Conservation (phyloP, 1,284 basidiomycete genomes). For the Paramarasmius palmivorus region DNA sequence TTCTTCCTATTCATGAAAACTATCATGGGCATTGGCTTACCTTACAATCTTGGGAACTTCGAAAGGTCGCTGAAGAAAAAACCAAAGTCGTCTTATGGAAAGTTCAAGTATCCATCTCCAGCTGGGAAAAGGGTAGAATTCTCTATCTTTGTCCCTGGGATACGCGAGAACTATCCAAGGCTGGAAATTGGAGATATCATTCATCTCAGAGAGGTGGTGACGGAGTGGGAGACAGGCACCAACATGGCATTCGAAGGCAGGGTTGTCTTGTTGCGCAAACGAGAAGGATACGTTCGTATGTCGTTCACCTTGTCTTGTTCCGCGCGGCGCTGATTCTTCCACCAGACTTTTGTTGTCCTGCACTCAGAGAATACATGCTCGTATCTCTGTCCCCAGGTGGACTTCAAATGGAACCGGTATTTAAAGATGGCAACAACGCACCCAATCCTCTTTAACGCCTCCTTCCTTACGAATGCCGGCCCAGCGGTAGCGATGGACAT, state of each 20-base stretch:
- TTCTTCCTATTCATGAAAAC: constrained; percentile 13
- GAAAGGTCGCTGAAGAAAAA: constrained; percentile 36
- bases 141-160: constrained; percentile 37
- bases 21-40: constrained; percentile 41
- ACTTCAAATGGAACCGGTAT: constrained; percentile 28
- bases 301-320: constrained; percentile 11
- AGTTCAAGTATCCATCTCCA: constrained; percentile 29
- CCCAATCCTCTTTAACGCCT: constrained; percentile 42
- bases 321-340: background rate
- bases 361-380: constrained; percentile 38
- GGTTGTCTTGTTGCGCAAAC: constrained; percentile 37
- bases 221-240: constrained; percentile 30
- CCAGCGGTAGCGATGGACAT: constrained; percentile 41
- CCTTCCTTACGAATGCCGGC: constrained; percentile 42
- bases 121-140: constrained; percentile 39
- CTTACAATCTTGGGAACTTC: constrained; percentile 44
- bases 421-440: constrained; percentile 32
- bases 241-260: constrained; percentile 34
- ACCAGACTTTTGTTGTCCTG: constrained; percentile 39
- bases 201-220: constrained; percentile 40
- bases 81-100: constrained; percentile 42
- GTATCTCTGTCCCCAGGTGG: constrained; percentile 22
- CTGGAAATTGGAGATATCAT: constrained; percentile 43
- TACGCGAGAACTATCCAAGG: constrained; percentile 43
- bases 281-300: constrained; percentile 44